Base-by-base conservation (phyloP, 257 asterid genomes). In the Ilex aquifolium region DNA sequence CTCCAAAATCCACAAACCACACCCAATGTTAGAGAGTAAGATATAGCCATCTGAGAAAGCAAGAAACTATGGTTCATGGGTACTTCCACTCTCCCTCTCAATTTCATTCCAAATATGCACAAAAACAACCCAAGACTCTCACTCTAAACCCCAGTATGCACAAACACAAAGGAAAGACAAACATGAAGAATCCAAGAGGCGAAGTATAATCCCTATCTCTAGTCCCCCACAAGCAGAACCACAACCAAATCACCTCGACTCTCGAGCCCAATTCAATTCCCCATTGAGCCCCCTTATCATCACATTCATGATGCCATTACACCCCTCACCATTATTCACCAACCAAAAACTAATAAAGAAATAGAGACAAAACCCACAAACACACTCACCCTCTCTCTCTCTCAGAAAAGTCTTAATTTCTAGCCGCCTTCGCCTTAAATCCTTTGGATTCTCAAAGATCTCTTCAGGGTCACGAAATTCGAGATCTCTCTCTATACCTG, bases 341-440 rank as follows among this genome's bases (percentile, higher is more conserved):
- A 15, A 53, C 63, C 67, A 3, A 52, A 30, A 2, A 49, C 13
- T 13, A 10, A 29, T 13, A 21, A 31, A 14, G 7, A 42, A 42
- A 42, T 42, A 42, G 48, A 42, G 48, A 1, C 7, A 14, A 46
- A 2, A 46, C 13, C 6, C n/a, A 46, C 13, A 46, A 46, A 46
- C 6, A 57, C 57, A 27, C 40, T 31, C 32, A 60, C 15, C 32
- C 59, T 76, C 72, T 77, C 50, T 68, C 69, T 44, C 74, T 64
- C 61, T 39, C 61, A 70, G 61, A 60, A 73, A 76, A 59, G 59
- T 65, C 44, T 78, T 68, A 66, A 84, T 63, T 79, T 60, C 64
- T 60, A 78, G 97, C 97, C 95, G 97, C 87, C 95, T 83, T 81
- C 65, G 88, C 73, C 39, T 74, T 85, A 71, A 87, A 83, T 75